Percentiles rank a stretch among this genome's conserved stretches.
Conservation (phyloP, 23 red algal genomes). For the Cyanidioschyzon merolae region DNA sequence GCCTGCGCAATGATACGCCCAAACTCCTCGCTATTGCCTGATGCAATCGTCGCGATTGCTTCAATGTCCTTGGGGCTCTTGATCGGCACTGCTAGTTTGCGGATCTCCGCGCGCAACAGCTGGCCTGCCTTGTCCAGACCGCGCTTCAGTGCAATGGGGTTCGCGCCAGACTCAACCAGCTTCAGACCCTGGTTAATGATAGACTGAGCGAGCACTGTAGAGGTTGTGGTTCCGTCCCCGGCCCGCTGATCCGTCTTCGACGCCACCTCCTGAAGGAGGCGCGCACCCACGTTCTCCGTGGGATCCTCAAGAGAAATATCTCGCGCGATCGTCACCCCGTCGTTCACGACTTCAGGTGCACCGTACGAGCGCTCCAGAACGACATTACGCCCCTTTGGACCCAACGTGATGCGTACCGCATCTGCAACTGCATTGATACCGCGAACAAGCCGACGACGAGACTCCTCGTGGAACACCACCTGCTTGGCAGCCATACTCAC, state of each 20-base stretch:
- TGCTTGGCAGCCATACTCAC: constrained; percentile 43
- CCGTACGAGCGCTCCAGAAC: constrained; percentile 77
- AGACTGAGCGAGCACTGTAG: constrained; percentile 78
- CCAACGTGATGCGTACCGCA: constrained; percentile 97
- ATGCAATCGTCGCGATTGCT: constrained; percentile 81
- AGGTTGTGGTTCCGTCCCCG: constrained; percentile 96
- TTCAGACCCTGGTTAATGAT: constrained; percentile 84
- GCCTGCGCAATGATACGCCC: constrained; percentile 90
- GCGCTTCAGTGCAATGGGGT: constrained; percentile 77
- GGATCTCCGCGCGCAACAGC: constrained; percentile 44
- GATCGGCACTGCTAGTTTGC: constrained; percentile 37
- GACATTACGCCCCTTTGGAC: constrained; percentile 90
- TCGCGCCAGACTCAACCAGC: constrained; percentile 67
- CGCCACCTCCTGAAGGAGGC: constrained; percentile 92
- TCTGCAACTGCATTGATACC: constrained; percentile 97
- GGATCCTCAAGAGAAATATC: constrained; percentile 73
- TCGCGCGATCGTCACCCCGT: constrained; percentile 94
- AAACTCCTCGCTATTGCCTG: constrained; percentile 76
- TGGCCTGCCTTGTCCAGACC: constrained; percentile 83
- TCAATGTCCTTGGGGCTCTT: constrained; percentile 82
- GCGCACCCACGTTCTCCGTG: constrained; percentile 84
- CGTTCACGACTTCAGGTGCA: constrained; percentile 84
- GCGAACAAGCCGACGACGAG: constrained; percentile 39
- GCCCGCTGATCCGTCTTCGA: constrained; percentile 94
- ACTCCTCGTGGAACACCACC: constrained; percentile 75